A percentile compares a stretch with the other conserved stretches of the same genome.
Evolutionary conservation across 345 rosid genomes (phyloP).

Genomic region (Salix koriyanagi): DNA sequence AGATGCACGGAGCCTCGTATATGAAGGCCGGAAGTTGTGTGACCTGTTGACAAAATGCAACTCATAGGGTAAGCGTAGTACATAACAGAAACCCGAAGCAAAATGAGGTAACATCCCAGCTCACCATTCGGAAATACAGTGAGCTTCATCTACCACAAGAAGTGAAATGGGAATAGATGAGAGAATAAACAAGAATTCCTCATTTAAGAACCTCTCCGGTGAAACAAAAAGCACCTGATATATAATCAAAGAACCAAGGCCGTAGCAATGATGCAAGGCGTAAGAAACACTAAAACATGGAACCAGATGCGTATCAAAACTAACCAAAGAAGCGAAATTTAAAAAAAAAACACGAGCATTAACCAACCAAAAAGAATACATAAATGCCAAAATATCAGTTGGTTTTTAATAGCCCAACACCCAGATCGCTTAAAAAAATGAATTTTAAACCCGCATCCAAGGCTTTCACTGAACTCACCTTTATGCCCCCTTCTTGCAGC

Average conservation of each 20-base stretch:
- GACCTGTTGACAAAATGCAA: conserved; percentile 48
- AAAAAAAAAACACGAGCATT: background rate
- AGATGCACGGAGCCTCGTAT: conserved; percentile 92
- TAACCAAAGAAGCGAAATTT: background rate
- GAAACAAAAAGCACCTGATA: conserved; percentile 94
- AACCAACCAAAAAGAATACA: background rate
- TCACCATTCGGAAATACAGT: conserved; percentile 96
- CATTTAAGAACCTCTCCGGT: conserved; percentile 81
- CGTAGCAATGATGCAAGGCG: background rate
- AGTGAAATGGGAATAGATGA: conserved; percentile 56
- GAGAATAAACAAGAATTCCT: conserved; percentile 63
- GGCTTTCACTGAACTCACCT: conserved; percentile 39
- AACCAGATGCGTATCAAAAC: background rate
- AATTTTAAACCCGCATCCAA: background rate
- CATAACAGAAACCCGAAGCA: background rate
- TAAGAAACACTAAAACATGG: background rate
- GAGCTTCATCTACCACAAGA: conserved; percentile 96
- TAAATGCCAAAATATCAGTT: background rate
- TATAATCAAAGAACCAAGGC: conserved; percentile 12
- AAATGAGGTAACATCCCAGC: conserved; percentile 19
- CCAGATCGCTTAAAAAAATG: no score
- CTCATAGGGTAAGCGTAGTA: background rate
- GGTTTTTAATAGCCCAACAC: background rate
- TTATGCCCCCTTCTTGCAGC: conserved; percentile 63
- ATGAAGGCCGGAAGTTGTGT: conserved; percentile 94